These are phyloP conservation scores for Sphagnum tenellum DNA, from an alignment of 225 moss, liverwort and hornwort species.

Conservation along the genomic window DNA sequence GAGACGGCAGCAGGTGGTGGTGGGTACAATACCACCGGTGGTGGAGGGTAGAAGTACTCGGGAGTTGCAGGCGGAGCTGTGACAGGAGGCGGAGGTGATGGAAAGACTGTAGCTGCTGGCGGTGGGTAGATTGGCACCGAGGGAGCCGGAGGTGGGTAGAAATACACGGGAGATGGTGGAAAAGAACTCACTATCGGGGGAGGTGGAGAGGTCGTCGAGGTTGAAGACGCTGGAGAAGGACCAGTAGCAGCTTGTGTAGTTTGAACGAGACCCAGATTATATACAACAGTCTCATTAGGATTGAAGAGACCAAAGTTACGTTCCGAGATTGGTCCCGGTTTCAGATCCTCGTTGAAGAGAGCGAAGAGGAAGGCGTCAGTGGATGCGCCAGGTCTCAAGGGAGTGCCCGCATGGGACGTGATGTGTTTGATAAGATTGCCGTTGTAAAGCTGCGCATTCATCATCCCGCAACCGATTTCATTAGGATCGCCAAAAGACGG, in stretches of 20 bases:
- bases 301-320: constrained; percentile 40
- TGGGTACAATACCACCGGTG: no score
- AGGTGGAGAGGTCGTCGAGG: constrained; percentile 2
- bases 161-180: no score
- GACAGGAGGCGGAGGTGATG: no score
- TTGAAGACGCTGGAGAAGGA: constrained; percentile 2
- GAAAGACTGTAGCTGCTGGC: background rate
- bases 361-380: constrained; percentile 56
- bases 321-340: constrained; percentile 34
- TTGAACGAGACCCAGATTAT: constrained; percentile 20
- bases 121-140: constrained; percentile 3
- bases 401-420: constrained; percentile 39
- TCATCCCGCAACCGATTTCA: constrained; percentile 36
- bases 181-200: no score
- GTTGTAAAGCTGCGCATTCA: constrained; percentile 63
- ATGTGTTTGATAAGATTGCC: constrained; percentile 61
- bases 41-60: no score
- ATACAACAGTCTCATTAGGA: constrained; percentile 28
- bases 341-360: constrained; percentile 32
- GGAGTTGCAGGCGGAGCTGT: no score
- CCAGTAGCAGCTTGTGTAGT: no score
- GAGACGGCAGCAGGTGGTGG: no score
- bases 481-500: constrained; percentile 43
- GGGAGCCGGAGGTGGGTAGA: no score
- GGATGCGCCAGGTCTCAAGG: constrained; percentile 23